Percentiles rank a stretch among this genome's conserved stretches.
Conservation (phyloP, 306 rosid species). For the Citrullus amarus region DNA sequence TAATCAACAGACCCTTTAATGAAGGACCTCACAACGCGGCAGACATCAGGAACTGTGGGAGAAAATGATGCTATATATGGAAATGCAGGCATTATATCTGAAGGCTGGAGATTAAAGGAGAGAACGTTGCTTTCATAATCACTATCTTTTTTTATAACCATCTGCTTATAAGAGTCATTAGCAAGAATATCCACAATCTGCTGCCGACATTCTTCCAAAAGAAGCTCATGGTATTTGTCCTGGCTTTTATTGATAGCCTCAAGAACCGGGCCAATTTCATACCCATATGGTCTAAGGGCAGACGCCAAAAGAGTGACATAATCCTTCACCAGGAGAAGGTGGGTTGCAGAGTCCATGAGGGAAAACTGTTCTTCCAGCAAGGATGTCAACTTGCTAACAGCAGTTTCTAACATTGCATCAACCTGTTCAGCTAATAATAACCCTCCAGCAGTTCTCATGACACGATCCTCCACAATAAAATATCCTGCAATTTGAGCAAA, state of each 20-base stretch:
- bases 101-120: conserved; percentile 55
- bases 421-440: conserved; percentile 53
- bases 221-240: conserved; percentile 68
- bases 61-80: conserved; percentile 84
- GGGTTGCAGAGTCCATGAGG: conserved; percentile 56
- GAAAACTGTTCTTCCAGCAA: conserved; percentile 66
- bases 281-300: conserved; percentile 72
- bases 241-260: conserved; percentile 49
- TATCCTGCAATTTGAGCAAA: conserved; percentile 85
- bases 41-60: conserved; percentile 69
- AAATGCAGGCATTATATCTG: conserved; percentile 84
- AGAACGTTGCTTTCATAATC: conserved; percentile 68
- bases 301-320: conserved; percentile 71
- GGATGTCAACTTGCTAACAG: conserved; percentile 49
- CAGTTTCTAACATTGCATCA: conserved; percentile 83
- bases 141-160: conserved; percentile 66
- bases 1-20: conserved; percentile 82
- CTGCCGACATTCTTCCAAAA: conserved; percentile 47
- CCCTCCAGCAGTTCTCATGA: conserved; percentile 71
- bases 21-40: conserved; percentile 71
- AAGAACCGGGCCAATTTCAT: conserved; percentile 57
- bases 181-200: conserved; percentile 40
- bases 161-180: conserved; percentile 71
- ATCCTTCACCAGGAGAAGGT: conserved; percentile 87
- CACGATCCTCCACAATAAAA: conserved; percentile 89